Evolutionary conservation across 176 grass and related monocot species (phyloP).

Genomic region (Ampelocalamus luodianensis): DNA sequence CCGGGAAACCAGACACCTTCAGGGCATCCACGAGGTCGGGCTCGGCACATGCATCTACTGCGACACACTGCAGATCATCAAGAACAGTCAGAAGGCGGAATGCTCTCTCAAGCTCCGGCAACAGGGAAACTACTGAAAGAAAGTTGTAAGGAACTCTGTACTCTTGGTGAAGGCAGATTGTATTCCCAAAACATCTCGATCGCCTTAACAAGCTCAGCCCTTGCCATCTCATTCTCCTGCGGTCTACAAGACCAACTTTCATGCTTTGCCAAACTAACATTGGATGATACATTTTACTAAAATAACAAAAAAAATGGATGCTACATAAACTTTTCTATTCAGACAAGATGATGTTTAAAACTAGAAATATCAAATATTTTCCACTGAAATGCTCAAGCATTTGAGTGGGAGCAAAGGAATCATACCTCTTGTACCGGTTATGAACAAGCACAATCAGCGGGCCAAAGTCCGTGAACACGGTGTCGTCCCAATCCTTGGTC

Average conservation of each 20-base stretch:
- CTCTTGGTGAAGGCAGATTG: slow-evolving; percentile 80
- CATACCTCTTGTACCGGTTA: slow-evolving; percentile 76
- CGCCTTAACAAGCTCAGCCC: slow-evolving; percentile 74
- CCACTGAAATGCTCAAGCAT: background rate
- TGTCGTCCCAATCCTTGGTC: slow-evolving; percentile 78
- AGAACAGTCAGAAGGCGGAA: background rate
- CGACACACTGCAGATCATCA: slow-evolving; percentile 68
- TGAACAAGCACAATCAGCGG: slow-evolving; percentile 89
- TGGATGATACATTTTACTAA: background rate
- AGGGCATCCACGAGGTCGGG: slow-evolving; percentile 65
- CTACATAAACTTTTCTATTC: background rate
- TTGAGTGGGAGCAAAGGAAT: slow-evolving; percentile 22
- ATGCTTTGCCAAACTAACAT: background rate
- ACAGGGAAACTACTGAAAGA: background rate
- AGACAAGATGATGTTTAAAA: background rate
- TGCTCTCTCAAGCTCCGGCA: background rate
- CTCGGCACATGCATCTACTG: slow-evolving; percentile 75
- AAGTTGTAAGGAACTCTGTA: slow-evolving; percentile 37
- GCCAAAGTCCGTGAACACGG: slow-evolving; percentile 81
- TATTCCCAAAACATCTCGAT: slow-evolving; percentile 85
- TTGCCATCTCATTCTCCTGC: slow-evolving; percentile 74
- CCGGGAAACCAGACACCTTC: slow-evolving; percentile 77
- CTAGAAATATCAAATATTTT: slow-evolving; percentile 4
- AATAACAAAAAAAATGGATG: background rate
- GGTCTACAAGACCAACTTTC: slow-evolving; percentile 42